These are phyloP conservation scores for Russula sp. DNA, from an alignment of 768 basidiomycete genomes.

Conservation along the genomic window DNA sequence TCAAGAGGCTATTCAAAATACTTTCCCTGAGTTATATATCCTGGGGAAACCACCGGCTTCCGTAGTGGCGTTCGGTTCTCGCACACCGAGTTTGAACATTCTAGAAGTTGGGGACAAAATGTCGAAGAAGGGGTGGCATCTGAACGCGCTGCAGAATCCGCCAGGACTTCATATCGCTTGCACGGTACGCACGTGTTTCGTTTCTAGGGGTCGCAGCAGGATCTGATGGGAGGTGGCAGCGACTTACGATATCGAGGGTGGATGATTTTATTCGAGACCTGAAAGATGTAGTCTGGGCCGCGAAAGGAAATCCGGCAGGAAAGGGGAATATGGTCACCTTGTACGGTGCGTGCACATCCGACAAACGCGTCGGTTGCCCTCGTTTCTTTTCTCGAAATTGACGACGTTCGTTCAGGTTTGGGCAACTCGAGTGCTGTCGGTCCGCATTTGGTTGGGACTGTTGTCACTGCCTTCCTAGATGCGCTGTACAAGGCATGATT, in stretches of 20 bases:
- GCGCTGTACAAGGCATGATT: slow-evolving; percentile 29
- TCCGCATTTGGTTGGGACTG: slow-evolving; percentile 26
- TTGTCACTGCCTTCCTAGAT: slow-evolving; percentile 28
- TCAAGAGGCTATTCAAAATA: slow-evolving; percentile 57
- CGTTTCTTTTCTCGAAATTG: neutral
- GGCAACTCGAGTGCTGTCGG: slow-evolving; percentile 31
- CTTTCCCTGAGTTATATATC: slow-evolving; percentile 81
- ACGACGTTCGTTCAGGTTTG: slow-evolving; percentile 19
- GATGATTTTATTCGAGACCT: slow-evolving; percentile 84
- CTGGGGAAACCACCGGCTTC: slow-evolving; percentile 88
- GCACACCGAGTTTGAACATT: slow-evolving; percentile 52
- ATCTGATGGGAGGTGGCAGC: slow-evolving; percentile 43
- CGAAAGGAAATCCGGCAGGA: slow-evolving; percentile 60
- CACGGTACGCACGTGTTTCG: slow-evolving; percentile 57
- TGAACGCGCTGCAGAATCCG: slow-evolving; percentile 79
- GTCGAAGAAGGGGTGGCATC: slow-evolving; percentile 83
- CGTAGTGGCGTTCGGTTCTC: slow-evolving; percentile 83
- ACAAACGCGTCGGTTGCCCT: neutral
- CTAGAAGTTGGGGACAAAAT: slow-evolving; percentile 89
- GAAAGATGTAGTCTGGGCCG: slow-evolving; percentile 69
- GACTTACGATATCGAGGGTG: slow-evolving; percentile 70
- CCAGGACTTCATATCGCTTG: slow-evolving; percentile 89
- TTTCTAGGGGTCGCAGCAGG: neutral
- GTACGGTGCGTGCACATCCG: slow-evolving; percentile 60
- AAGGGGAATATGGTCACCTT: slow-evolving; percentile 88